These are phyloP conservation scores for Cicer chorassanicum DNA, from an alignment of 306 rosid genomes.

Conservation along the genomic window DNA sequence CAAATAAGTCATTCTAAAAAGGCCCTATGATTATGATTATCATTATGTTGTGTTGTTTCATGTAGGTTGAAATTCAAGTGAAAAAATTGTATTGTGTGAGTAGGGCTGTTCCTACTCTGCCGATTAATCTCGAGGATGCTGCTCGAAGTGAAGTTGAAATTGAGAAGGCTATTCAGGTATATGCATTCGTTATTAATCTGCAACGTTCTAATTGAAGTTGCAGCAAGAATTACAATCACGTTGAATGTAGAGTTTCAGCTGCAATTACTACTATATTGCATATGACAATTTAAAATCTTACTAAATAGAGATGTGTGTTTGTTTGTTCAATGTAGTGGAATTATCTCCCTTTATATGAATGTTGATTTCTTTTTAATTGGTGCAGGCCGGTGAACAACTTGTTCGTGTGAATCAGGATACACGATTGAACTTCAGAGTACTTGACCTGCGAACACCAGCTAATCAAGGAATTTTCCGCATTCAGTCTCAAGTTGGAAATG, in stretches of 20 bases:
- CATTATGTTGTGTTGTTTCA: conserved; percentile 17
- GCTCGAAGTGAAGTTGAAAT: conserved; percentile 83
- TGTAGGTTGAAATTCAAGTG: conserved; percentile 88
- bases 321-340: neutral
- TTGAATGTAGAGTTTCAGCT: neutral
- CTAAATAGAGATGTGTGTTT: neutral
- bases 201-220: neutral
- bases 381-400: conserved; percentile 80
- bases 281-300: neutral
- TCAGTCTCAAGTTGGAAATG: conserved; percentile 67
- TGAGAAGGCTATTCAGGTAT: conserved; percentile 74
- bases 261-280: neutral
- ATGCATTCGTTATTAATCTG: conserved; percentile 26
- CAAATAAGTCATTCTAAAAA: too few relatives aligned
- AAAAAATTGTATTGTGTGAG: conserved; percentile 69
- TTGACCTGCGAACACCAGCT: conserved; percentile 81
- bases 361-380: conserved; percentile 40
- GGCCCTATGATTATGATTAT: too few relatives aligned
- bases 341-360: conserved; percentile 14
- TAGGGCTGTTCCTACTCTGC: conserved; percentile 73
- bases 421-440: conserved; percentile 71
- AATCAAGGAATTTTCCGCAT: conserved; percentile 82
- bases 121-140: conserved; percentile 87
- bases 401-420: conserved; percentile 95
- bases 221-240: neutral